phyloP scores from a whole-genome alignment of 2,329 filamentous ascomycete genomes.

The Pestalotiopsis fici region DNA sequence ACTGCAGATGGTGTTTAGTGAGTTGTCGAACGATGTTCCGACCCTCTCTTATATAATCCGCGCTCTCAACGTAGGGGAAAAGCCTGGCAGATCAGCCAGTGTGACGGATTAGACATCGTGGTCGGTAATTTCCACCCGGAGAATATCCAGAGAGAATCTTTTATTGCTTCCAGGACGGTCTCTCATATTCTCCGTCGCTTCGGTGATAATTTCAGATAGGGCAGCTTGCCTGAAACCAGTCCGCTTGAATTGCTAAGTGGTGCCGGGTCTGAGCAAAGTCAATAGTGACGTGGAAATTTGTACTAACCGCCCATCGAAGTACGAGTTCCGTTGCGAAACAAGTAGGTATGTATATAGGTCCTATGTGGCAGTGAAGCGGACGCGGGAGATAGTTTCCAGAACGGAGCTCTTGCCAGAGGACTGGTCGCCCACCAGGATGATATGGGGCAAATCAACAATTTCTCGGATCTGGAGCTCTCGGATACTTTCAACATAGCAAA shows the following conservation, averaged over 20 bases:
- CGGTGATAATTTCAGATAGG: constrained; percentile 49
- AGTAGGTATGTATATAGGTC: constrained; percentile 59
- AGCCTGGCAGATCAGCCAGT: constrained; percentile 56
- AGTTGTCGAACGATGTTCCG: constrained; percentile 35
- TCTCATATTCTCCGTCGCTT: constrained; percentile 53
- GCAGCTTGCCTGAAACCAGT: constrained; percentile 36
- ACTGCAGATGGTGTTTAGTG: constrained; percentile 51
- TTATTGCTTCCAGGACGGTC: constrained; percentile 24
- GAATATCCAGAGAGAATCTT: constrained; percentile 45
- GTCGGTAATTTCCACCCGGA: constrained; percentile 46
- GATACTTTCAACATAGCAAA: neutral
- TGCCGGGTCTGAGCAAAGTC: neutral
- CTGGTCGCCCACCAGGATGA: constrained; percentile 62
- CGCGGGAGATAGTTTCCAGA: constrained; percentile 62
- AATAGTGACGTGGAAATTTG: constrained; percentile 44
- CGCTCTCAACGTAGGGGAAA: constrained; percentile 34
- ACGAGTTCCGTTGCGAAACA: constrained; percentile 63
- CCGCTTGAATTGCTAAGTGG: constrained; percentile 31
- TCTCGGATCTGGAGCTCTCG: constrained; percentile 3
- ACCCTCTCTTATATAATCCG: constrained; percentile 30
- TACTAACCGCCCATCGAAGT: constrained; percentile 40
- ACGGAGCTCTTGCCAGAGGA: constrained; percentile 65
- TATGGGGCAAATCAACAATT: constrained; percentile 50
- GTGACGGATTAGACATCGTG: constrained; percentile 47
- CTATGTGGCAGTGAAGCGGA: constrained; percentile 59